Evolutionary conservation across 1,139 yeast genomes (phyloP).

Genomic region (Insectozyma bohioensis): DNA sequence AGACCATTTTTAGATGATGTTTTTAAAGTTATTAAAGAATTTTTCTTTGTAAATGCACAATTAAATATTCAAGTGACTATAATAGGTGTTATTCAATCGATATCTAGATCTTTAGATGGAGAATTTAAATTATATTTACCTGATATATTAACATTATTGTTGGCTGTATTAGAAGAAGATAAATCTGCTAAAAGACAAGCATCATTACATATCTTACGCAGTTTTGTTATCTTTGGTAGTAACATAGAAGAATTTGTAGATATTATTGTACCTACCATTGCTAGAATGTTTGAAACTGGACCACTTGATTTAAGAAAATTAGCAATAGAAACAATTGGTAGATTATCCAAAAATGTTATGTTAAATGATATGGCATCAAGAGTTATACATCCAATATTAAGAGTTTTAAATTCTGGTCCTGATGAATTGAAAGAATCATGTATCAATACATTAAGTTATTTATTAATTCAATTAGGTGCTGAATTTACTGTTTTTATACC

Average conservation of each 20-base stretch:
- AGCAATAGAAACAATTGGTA: conserved; percentile 84
- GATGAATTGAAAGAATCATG: conserved; percentile 66
- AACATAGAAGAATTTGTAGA: conserved; percentile 89
- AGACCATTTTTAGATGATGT: conserved; percentile 78
- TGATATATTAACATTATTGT: conserved; percentile 68
- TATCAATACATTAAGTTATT: conserved; percentile 77
- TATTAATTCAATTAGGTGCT: conserved; percentile 76
- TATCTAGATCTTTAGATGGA: conserved; percentile 84
- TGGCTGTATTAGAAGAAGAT: conserved; percentile 79
- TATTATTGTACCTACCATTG: conserved; percentile 80
- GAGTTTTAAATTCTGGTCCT: conserved; percentile 60
- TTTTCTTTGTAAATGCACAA: conserved; percentile 53
- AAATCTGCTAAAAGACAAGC: conserved; percentile 62
- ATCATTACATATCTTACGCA: conserved; percentile 74
- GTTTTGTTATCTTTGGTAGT: conserved; percentile 86
- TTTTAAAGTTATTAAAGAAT: conserved; percentile 74
- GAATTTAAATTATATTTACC: conserved; percentile 88
- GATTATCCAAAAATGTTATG: conserved; percentile 69
- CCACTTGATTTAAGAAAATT: conserved; percentile 60
- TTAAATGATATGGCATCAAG: conserved; percentile 89
- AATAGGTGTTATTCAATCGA: conserved; percentile 76
- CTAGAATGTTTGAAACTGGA: conserved; percentile 74
- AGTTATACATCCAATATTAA: conserved; percentile 79
- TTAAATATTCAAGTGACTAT: conserved; percentile 76
- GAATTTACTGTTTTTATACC: conserved; percentile 90